A percentile compares a stretch with the other conserved stretches of the same genome.
Evolutionary conservation across 2,329 filamentous ascomycete species (phyloP).

Genomic region (Epichloe typhina): DNA sequence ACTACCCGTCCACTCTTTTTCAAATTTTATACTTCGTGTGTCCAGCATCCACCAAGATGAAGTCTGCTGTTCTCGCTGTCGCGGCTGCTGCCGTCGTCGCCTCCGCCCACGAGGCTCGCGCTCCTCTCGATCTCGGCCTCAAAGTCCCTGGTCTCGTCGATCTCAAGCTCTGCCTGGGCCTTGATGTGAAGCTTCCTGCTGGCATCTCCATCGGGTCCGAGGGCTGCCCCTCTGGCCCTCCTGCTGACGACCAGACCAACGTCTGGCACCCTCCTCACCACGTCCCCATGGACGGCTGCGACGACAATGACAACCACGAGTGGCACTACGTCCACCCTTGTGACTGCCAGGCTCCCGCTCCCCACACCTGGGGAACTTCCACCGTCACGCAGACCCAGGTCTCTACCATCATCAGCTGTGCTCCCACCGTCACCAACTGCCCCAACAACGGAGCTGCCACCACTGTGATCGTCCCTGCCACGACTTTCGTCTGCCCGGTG

Average conservation of each 20-base stretch:
- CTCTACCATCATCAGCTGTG: constrained; percentile 27
- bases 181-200: constrained; percentile 9
- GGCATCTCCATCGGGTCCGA: constrained; percentile 7
- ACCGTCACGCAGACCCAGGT: constrained; percentile 26
- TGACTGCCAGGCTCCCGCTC: constrained; percentile 10
- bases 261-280: constrained; percentile 25
- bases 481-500: constrained; percentile 32
- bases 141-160: constrained; percentile 4
- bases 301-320: constrained; percentile 14
- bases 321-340: constrained; percentile 26
- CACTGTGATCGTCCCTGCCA: constrained; percentile 25
- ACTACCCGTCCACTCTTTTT: constrained; percentile 12
- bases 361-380: constrained; percentile 27
- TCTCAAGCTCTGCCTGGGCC: constrained; percentile 8
- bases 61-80: constrained; percentile 12
- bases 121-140: constrained; percentile 5
- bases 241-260: constrained; percentile 15
- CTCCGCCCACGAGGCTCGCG: constrained; percentile 8
- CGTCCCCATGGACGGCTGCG: constrained; percentile 24
- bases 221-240: constrained; percentile 11
- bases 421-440: constrained; percentile 22
- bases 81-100: constrained; percentile 8
- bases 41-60: constrained; percentile 11
- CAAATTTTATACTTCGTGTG: neutral
- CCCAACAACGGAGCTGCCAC: constrained; percentile 20